phyloP scores from a whole-genome alignment of 2,329 filamentous ascomycete species.

The Aspergillus fumigatus region DNA sequence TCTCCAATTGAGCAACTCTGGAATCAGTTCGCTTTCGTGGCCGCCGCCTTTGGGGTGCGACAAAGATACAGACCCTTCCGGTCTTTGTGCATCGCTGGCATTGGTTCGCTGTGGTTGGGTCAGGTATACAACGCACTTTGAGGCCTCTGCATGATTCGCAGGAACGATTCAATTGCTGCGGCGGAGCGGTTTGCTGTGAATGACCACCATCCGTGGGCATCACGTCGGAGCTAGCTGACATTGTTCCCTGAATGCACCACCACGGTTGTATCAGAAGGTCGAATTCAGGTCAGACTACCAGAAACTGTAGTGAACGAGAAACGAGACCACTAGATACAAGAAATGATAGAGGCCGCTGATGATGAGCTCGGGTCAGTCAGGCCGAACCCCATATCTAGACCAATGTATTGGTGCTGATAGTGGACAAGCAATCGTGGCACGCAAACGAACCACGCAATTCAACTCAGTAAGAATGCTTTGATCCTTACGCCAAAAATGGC shows the following conservation, averaged over 20 bases:
- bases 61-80: constrained; percentile 31
- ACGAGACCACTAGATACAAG: neutral
- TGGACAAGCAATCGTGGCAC: neutral
- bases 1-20: constrained; percentile 33
- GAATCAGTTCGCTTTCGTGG: constrained; percentile 36
- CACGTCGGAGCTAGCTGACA: constrained; percentile 24
- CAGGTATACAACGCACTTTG: constrained; percentile 35
- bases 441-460: neutral
- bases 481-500: neutral
- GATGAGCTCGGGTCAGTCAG: neutral
- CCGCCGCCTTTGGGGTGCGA: constrained; percentile 33
- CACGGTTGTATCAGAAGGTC: neutral
- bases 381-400: neutral
- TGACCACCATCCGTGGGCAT: constrained; percentile 15
- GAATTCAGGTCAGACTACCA: neutral
- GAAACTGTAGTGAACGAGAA: neutral
- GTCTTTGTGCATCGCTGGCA: constrained; percentile 35
- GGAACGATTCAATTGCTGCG: constrained; percentile 32
- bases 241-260: constrained; percentile 9
- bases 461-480: neutral
- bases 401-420: neutral
- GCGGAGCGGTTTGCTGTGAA: constrained; percentile 15
- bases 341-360: neutral
- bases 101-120: constrained; percentile 26
- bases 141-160: constrained; percentile 35